A percentile compares a stretch with the other conserved stretches of the same genome.
Evolutionary conservation across 352 stramenopile species (phyloP).

Genomic region (Chrysophaeum taylorii): DNA sequence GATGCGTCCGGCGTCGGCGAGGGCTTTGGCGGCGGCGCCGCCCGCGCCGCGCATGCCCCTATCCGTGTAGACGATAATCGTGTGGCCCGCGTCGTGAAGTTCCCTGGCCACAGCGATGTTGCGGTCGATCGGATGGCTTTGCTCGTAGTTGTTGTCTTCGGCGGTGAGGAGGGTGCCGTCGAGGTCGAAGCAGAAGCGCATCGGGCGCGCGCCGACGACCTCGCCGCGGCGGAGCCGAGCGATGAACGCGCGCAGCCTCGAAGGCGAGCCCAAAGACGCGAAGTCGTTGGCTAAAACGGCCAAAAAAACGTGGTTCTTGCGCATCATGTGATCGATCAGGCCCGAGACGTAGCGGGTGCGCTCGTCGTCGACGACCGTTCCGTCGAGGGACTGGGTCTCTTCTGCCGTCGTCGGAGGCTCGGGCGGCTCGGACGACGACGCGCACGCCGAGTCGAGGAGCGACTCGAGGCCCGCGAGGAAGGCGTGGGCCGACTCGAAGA

Average conservation of each 20-base stretch:
- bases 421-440: not conserved
- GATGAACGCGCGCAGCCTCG: conserved; percentile 21
- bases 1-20: not conserved
- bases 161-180: conserved; percentile 19
- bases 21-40: not conserved
- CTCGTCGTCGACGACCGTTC: not conserved
- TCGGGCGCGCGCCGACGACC: conserved; percentile 11
- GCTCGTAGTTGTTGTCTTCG: not conserved
- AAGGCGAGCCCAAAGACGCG: conserved; percentile 18
- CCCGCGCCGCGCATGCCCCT: not conserved
- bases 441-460: conserved; percentile 17
- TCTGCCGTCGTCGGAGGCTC: not conserved
- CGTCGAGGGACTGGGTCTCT: not conserved
- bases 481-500: conserved; percentile 16
- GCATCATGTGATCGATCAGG: conserved; percentile 24
- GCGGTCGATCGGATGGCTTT: not conserved
- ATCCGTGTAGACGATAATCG: conserved; percentile 10
- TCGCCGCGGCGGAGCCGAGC: conserved; percentile 8
- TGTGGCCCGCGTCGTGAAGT: conserved; percentile 2
- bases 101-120: not conserved
- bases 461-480: conserved; percentile 9
- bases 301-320: not conserved
- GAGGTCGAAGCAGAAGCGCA: conserved; percentile 24
- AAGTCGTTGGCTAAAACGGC: conserved; percentile 24
- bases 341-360: conserved; percentile 20